phyloP scores from a whole-genome alignment of 2,329 filamentous ascomycete species.

The Blastomyces gilchristii region DNA sequence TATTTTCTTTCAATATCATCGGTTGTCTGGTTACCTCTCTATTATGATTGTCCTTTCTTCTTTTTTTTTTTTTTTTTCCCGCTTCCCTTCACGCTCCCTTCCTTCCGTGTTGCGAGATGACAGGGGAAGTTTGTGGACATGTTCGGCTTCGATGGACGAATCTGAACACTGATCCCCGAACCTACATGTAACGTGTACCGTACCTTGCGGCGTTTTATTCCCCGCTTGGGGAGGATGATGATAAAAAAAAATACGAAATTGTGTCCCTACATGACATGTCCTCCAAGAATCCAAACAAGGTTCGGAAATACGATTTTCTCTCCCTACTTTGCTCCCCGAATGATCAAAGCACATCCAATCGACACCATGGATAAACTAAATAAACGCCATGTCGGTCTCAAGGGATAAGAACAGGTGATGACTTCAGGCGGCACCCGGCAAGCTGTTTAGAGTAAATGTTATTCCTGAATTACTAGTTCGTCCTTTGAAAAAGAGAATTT shows the following conservation, averaged over 20 bases:
- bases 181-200: neutral
- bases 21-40: neutral
- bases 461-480: too few relatives aligned
- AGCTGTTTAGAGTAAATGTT: neutral
- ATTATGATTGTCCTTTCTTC: neutral
- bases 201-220: neutral
- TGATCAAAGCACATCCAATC: neutral
- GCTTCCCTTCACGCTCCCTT: neutral
- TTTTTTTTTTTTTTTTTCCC: slow-evolving; percentile 2
- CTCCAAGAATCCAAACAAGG: neutral
- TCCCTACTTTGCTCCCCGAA: neutral
- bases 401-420: too few relatives aligned
- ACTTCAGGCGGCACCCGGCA: too few relatives aligned
- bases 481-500: neutral
- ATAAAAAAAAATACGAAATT: neutral
- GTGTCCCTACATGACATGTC: neutral
- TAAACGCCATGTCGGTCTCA: neutral
- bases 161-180: neutral
- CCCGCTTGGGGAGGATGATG: neutral
- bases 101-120: neutral
- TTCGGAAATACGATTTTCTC: neutral
- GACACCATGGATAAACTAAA: neutral
- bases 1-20: slow-evolving; percentile 6
- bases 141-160: neutral
- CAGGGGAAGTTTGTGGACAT: neutral